phyloP scores from a whole-genome alignment of 2,329 filamentous ascomycete genomes.

The Neopestalotiopsis sp. region DNA sequence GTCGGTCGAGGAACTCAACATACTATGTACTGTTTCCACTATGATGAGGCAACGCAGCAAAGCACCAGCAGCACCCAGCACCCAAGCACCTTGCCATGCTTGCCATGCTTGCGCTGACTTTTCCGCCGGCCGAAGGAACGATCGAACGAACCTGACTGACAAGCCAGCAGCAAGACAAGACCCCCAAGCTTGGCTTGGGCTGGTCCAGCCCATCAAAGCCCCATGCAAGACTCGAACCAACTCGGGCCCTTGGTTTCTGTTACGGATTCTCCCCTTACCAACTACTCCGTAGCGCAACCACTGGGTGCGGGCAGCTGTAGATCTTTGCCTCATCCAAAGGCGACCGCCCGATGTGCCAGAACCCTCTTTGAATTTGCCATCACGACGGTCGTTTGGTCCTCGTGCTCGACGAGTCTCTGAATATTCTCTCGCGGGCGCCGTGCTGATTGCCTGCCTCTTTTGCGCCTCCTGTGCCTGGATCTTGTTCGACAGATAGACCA shows the following conservation, averaged over 20 bases:
- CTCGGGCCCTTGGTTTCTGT: conserved; percentile 1
- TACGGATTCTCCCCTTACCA: neutral
- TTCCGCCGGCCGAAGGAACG: neutral
- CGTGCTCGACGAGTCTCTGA: too few relatives aligned
- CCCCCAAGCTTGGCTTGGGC: neutral
- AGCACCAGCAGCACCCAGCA: too few relatives aligned
- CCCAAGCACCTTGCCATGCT: neutral
- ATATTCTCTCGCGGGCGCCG: too few relatives aligned
- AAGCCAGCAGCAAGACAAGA: neutral
- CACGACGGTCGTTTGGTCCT: neutral
- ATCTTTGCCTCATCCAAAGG: conserved; percentile 1
- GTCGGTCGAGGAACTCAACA: too few relatives aligned
- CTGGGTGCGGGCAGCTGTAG: neutral
- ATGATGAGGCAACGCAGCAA: too few relatives aligned
- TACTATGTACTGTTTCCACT: too few relatives aligned
- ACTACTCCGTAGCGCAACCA: neutral
- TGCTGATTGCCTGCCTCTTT: too few relatives aligned
- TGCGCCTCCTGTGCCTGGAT: neutral
- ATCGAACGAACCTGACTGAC: neutral
- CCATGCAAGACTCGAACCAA: neutral
- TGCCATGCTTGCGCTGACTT: neutral
- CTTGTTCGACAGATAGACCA: too few relatives aligned
- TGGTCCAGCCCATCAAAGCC: neutral
- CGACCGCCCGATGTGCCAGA: neutral
- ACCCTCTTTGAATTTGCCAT: neutral